Base-by-base conservation (phyloP, 2,329 filamentous ascomycete species). In the Beauveria scarabaeidicola region DNA sequence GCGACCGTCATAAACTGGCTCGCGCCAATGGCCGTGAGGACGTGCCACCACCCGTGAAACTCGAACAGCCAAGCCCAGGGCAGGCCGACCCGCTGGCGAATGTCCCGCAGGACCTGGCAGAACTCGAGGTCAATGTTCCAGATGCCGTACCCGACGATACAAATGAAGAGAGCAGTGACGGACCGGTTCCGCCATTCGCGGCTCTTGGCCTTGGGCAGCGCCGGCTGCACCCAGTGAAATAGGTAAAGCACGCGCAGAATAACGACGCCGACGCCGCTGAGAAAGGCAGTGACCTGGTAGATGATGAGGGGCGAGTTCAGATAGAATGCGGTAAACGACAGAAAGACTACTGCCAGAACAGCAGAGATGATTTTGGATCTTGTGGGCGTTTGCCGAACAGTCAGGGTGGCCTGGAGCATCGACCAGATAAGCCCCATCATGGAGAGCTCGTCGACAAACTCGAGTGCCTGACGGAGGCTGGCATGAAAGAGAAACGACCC, bases 41-140 rank as follows among this genome's bases (percentile, higher is more conserved):
- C 69, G 64, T 86, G 83, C 83, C 83, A 86, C 83, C 82, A 86
- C 1, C 82, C 83, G 65, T 86, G 83, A 15, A 85, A 66, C 69
- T 86, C 83, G 5, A 86, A 67, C 0, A 81, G 38, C 68, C 80
- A 83, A 1, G 77, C 79, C 76, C 74, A 81, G 0, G 83, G 83
- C 47, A 83, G 67, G 0, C 83, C 82, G 2, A 85, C 63, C 0
- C 57, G 63, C 8, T 70, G 69, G 52, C 81, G 77, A 11, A 78
- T 63, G 0, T 63, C 61, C 2, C 81, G 77, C 25, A 86, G 70
- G 61, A 76, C 67, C 0, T 69, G 66, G 64, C 83, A 86, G 13
- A 75, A 72, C 64, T 81, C 75, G 10, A 80, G 75, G 50, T 85
- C 83, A 17, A 85, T 74, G 54, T 81, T 77, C 82, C 83, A 86